Conservation (phyloP, 805 yeast genomes). For the Monosporozyma servazzii region DNA sequence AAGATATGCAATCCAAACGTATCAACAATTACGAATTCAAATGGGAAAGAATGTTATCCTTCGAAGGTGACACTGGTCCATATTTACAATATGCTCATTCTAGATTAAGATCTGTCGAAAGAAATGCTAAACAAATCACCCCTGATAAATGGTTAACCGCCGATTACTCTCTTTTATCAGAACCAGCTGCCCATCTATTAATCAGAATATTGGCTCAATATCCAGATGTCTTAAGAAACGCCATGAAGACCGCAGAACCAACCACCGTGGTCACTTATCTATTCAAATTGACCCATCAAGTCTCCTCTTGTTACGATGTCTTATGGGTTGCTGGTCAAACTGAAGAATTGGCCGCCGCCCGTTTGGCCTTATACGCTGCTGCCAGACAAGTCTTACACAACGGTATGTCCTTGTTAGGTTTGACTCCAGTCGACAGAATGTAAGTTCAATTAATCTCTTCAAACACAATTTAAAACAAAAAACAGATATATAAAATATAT, state of each 20-base stretch:
- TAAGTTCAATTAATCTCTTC: conserved; percentile 25
- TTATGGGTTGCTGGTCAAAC: conserved; percentile 96
- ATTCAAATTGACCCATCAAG: conserved; percentile 88
- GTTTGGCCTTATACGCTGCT: conserved; percentile 81
- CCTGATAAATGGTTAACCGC: conserved; percentile 36
- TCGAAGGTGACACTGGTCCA: conserved; percentile 99
- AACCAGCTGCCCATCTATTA: conserved; percentile 60
- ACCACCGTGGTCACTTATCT: conserved; percentile 87
- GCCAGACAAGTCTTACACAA: conserved; percentile 82
- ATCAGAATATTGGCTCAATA: conserved; percentile 75
- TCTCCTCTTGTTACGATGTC: conserved; percentile 92
- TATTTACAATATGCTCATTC: conserved; percentile 97
- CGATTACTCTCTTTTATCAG: conserved; percentile 52
- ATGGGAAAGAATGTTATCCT: conserved; percentile 96
- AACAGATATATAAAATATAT: not conserved
- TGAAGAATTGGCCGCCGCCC: conserved; percentile 73
- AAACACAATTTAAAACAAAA: not conserved
- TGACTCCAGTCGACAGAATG: conserved; percentile 98
- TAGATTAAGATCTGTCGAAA: conserved; percentile 85
- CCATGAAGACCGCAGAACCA: conserved; percentile 81
- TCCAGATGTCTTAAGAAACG: conserved; percentile 80
- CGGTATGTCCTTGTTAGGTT: conserved; percentile 82
- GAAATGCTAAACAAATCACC: conserved; percentile 53
- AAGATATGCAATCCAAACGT: conserved; percentile 96
- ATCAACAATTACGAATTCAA: conserved; percentile 90